phyloP scores from a whole-genome alignment of 805 yeast genomes.

The Pichia membranifaciens region DNA sequence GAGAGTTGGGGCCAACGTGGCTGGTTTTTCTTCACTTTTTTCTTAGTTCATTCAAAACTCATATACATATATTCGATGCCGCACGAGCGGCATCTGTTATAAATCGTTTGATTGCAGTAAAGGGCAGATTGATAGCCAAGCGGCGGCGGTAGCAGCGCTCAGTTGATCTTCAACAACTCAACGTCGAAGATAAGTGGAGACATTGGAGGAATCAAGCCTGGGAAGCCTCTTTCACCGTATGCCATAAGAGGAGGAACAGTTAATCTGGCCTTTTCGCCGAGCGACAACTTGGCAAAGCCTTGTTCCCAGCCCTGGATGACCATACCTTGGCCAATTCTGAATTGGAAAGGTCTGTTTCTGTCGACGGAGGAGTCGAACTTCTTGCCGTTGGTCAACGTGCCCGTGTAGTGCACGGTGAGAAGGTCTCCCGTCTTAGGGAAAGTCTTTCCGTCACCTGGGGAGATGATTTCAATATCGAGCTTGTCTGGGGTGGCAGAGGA shows the following conservation, averaged over 20 bases:
- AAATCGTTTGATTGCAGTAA: too few species aligned
- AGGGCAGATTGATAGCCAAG: background rate
- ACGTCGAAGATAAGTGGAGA: conserved; percentile 88
- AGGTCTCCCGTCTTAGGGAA: conserved; percentile 84
- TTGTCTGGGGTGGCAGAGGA: conserved; percentile 18
- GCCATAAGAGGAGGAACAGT: conserved; percentile 92
- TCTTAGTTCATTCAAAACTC: too few species aligned
- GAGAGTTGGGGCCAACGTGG: background rate
- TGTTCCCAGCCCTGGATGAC: conserved; percentile 97
- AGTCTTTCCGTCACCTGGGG: conserved; percentile 71
- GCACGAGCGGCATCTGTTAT: too few species aligned
- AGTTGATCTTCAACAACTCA: conserved; percentile 57
- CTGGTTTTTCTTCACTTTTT: background rate
- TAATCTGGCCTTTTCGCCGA: conserved; percentile 88
- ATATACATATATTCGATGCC: background rate
- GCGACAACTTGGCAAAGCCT: conserved; percentile 85
- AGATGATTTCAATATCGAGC: conserved; percentile 30
- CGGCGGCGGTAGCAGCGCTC: conserved; percentile 10
- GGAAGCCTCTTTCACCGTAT: conserved; percentile 92
- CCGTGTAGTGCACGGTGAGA: conserved; percentile 92
- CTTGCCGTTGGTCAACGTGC: conserved; percentile 92
- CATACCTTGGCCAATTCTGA: conserved; percentile 91
- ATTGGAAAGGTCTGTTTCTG: conserved; percentile 93
- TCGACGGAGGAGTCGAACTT: conserved; percentile 93
- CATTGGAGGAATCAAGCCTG: conserved; percentile 94